Conservation (phyloP, 208 protist species). For the Acanthamoeba polyphaga region DNA sequence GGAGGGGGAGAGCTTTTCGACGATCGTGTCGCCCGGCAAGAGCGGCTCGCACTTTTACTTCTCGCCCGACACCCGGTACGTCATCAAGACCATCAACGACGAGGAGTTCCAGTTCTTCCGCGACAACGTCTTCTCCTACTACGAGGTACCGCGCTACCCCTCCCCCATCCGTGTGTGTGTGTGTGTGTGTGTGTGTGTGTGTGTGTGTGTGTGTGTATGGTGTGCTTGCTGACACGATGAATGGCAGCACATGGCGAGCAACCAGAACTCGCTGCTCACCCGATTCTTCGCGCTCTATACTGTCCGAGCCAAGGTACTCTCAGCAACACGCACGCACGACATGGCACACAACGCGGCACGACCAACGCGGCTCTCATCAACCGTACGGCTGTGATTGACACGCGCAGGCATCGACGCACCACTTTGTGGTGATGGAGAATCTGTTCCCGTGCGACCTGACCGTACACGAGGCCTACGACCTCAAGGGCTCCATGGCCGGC, state of each 20-base stretch:
- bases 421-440: slow-evolving; percentile 48
- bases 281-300: slow-evolving; percentile 1
- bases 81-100: slow-evolving; percentile 33
- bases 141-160: neutral
- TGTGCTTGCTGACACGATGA: too few species aligned
- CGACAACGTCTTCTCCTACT: slow-evolving; percentile 15
- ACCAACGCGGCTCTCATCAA: too few species aligned
- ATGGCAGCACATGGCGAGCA: neutral
- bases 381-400: neutral
- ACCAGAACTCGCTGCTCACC: neutral
- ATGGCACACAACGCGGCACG: too few species aligned
- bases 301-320: neutral
- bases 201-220: too few species aligned
- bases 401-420: neutral
- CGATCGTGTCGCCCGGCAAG: slow-evolving; percentile 6
- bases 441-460: neutral
- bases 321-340: too few species aligned
- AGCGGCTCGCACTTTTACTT: slow-evolving; percentile 20
- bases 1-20: neutral
- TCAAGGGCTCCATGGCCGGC: slow-evolving; percentile 7
- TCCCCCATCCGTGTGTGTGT: neutral
- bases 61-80: neutral
- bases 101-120: slow-evolving; percentile 34
- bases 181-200: too few species aligned
- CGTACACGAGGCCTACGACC: neutral